Evolutionary conservation across 1,139 yeast species (phyloP), one percentile per base, ranked within the genome.

Genomic region (Hansenula lynferdii): DNA sequence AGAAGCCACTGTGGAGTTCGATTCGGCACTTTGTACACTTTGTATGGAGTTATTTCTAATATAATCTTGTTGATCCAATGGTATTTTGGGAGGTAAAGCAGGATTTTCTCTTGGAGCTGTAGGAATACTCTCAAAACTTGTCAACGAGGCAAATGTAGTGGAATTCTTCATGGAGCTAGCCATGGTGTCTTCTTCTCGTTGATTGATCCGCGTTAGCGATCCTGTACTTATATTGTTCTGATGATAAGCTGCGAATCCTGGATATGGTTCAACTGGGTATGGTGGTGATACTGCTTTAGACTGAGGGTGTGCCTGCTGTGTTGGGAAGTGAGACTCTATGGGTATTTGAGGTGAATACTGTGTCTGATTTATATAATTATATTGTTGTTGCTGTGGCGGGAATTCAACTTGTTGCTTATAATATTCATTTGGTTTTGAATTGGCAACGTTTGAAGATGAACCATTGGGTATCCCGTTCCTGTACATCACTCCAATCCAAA

Each of bases 201-300:
- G 35, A 15, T 34, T 39, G 5, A 49, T 34, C 9, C 40, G 31
- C 2, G 42, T 37, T 28, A 49, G 31, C 3, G 51, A 47, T 19
- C 48, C 53, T 2, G 49, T 42, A 11, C 50, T 45, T 5, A 37
- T 35, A 26, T 44, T 47, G 7, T 33, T 12, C 5, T 34, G 16
- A 7, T 40, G 46, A 27, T 40, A 38, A 8, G 34, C 34, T 2
- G 31, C 8, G 14, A 44, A 45, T 2, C 45, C 43, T 1, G 53
- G 54, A 28, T 42, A 50, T 7, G 52, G 52, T 15, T 42, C 34
- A 5, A 38, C 36, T 8, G 25, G 54, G 31, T 50, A 50, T 1
- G 52, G 54, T n/a, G 44, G 45, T 17, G 25, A 8, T 6, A 27
- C 22, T n/a, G n/a, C n/a, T n/a, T n/a, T n/a, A n/a, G n/a, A n/a